Base-by-base conservation (phyloP, 1,284 basidiomycete genomes). In the Cerrena zonata region DNA sequence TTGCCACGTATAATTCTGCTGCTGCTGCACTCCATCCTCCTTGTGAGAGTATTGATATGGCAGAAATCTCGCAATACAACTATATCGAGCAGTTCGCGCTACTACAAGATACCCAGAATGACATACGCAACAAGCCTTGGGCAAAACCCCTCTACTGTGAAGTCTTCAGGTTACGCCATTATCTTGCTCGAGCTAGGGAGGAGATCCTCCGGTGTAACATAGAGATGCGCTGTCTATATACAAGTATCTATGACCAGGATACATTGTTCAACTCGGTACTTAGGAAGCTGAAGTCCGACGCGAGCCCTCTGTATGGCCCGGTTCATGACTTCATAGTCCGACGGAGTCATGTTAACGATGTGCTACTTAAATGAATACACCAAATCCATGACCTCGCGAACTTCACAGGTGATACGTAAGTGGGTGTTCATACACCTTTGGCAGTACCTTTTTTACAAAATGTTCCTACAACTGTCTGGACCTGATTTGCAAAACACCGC, bases 81-180 rank as follows among this genome's bases (percentile, higher is more conserved):
- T n/a, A n/a, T n/a, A n/a, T n/a, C 61, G 0, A 59, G 0, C 64
- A 72, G 37, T 69, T 73, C 51, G 55, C 62, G 36, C 58, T 73
- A 0, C 58, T 72, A 1, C 55, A 58, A 7, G 59, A 65, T 15
- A 58, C 60, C 1, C 54, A 54, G 5, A n/a, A n/a, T n/a, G n/a
- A n/a, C n/a, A n/a, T n/a, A n/a, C n/a, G n/a, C n/a, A n/a, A n/a
- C n/a, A n/a, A n/a, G n/a, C n/a, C n/a, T n/a, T n/a, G n/a, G n/a
- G n/a, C n/a, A n/a, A n/a, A n/a, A n/a, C n/a, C n/a, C 53, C 62
- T 37, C 0, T 50, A 58, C 2, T 58, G 63, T 2, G 54, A 56
- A 19, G 51, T 60, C 1, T 58, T 66, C 50, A 58, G 64, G 23
- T 53, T 47, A 2, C 60, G 59, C 47, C 60, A 60, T 34, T 61